phyloP scores from a whole-genome alignment of 805 yeast genomes.

The Candida khao-thaluensis region DNA sequence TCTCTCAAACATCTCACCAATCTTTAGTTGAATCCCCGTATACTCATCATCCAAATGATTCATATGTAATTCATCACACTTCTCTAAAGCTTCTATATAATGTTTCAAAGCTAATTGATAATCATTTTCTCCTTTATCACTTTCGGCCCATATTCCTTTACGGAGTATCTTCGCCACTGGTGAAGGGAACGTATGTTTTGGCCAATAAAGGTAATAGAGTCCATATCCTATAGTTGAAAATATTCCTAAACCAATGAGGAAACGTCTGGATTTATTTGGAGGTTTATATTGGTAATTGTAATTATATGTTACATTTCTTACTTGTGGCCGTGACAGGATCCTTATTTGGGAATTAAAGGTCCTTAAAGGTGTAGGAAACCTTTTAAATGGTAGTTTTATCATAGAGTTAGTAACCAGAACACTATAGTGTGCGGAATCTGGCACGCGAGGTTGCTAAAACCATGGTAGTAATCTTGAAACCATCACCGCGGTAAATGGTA shows the following conservation, averaged over 20 bases:
- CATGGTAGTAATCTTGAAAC: too few species aligned
- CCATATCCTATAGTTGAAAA: conserved; percentile 15
- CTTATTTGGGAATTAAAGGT: too few species aligned
- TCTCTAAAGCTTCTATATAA: conserved; percentile 72
- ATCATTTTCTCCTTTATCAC: conserved; percentile 61
- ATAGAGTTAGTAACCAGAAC: too few species aligned
- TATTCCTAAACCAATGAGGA: conserved; percentile 14
- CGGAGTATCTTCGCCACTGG: conserved; percentile 71
- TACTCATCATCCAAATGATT: conserved; percentile 70
- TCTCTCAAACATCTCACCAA: conserved; percentile 83
- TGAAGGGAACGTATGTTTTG: conserved; percentile 65
- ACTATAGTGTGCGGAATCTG: too few species aligned
- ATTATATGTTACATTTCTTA: conserved; percentile 8
- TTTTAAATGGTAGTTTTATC: too few species aligned
- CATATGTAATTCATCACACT: conserved; percentile 55
- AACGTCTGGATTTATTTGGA: conserved; percentile 2
- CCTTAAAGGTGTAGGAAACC: too few species aligned
- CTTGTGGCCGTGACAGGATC: too few species aligned
- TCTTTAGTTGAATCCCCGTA: conserved; percentile 85
- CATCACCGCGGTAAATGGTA: too few species aligned
- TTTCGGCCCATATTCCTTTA: conserved; percentile 81
- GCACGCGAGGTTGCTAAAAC: too few species aligned
- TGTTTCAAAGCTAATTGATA: conserved; percentile 65
- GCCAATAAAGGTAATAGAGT: conserved; percentile 52
- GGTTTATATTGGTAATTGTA: conserved; percentile 13